Evolutionary conservation across 2,329 filamentous ascomycete species (phyloP).

Genomic region (Ophiocordyceps polyrhachis-furcata): DNA sequence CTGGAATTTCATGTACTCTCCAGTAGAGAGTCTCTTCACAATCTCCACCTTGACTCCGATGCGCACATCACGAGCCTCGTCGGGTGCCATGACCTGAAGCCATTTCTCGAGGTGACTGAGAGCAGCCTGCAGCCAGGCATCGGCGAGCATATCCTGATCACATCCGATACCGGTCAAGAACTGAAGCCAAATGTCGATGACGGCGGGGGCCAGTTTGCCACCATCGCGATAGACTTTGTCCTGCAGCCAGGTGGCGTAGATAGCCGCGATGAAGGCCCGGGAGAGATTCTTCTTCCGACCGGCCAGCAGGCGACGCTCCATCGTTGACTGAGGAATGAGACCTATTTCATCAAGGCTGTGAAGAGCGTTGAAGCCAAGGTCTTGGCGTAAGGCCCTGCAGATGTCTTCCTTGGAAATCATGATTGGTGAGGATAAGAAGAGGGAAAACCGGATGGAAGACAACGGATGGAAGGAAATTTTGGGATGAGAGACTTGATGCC

Average conservation of each 20-base stretch:
- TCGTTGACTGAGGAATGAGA: constrained; percentile 7
- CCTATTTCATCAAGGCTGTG: constrained; percentile 7
- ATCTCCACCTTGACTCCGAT: neutral
- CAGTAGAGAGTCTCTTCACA: neutral
- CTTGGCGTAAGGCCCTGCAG: constrained; percentile 6
- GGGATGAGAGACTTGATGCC: neutral
- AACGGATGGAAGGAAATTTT: neutral
- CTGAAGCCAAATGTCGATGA: neutral
- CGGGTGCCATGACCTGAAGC: neutral
- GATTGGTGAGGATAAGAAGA: neutral
- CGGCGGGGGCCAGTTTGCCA: neutral
- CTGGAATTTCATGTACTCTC: neutral
- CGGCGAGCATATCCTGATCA: neutral
- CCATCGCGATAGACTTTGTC: constrained; percentile 2
- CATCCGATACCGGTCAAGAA: neutral
- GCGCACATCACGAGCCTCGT: neutral
- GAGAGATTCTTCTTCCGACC: constrained; percentile 3
- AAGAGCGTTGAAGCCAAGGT: constrained; percentile 8
- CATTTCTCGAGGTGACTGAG: neutral
- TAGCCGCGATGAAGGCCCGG: constrained; percentile 5
- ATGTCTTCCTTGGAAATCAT: constrained; percentile 7
- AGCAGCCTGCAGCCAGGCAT: constrained; percentile 1
- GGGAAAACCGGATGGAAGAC: too few species aligned
- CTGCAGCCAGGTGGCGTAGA: constrained; percentile 12
- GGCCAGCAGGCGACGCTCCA: constrained; percentile 7